A percentile compares a stretch with the other conserved stretches of the same genome.
These are phyloP conservation scores for Baudoinia panamericana DNA, from an alignment of 495 filamentous ascomycete species.

Conservation along the genomic window DNA sequence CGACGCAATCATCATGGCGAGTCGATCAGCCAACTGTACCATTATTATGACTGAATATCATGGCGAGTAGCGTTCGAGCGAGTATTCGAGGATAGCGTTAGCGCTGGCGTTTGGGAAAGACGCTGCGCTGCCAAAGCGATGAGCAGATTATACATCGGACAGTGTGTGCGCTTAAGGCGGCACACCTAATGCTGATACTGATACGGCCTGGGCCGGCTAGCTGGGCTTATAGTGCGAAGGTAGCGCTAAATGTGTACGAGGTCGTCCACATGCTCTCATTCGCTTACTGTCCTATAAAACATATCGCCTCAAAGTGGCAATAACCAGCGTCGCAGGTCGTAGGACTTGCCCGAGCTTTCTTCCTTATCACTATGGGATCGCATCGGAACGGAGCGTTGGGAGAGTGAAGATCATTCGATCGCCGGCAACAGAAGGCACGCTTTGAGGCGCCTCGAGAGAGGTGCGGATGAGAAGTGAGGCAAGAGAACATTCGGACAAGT, in stretches of 20 bases:
- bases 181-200: neutral
- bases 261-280: neutral
- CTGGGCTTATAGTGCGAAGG: constrained; percentile 6
- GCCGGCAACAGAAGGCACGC: constrained; percentile 51
- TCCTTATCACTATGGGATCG: constrained; percentile 32
- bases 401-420: constrained; percentile 40
- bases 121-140: neutral
- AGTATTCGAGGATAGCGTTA: constrained; percentile 1
- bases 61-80: neutral
- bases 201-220: neutral
- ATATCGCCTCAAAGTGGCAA: neutral
- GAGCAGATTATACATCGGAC: neutral
- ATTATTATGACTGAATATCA: constrained; percentile 23
- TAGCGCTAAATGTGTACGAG: too few relatives aligned
- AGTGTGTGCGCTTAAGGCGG: neutral
- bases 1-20: constrained; percentile 85
- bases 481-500: constrained; percentile 13
- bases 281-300: neutral
- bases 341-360: constrained; percentile 53
- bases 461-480: constrained; percentile 6
- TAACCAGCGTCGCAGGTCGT: constrained; percentile 55
- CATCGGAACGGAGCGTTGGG: constrained; percentile 63
- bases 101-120: neutral
- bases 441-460: constrained; percentile 2
- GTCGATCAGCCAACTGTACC: constrained; percentile 37